These are phyloP conservation scores for Solanum peruvianum DNA, from an alignment of 257 asterid species.

Conservation along the genomic window DNA sequence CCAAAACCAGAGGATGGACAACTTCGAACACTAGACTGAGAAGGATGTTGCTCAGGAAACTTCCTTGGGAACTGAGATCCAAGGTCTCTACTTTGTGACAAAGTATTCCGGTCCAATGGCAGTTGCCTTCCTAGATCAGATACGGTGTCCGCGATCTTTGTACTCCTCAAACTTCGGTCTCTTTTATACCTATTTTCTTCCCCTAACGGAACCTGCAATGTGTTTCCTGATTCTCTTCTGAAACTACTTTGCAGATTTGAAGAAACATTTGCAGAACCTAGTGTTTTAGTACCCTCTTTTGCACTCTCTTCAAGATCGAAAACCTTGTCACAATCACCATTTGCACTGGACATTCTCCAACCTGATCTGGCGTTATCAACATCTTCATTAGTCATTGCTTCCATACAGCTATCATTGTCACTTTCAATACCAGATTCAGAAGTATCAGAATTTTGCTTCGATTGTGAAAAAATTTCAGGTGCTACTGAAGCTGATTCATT, in stretches of 20 bases:
- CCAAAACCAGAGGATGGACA: slow-evolving; percentile 39
- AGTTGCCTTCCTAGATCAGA: slow-evolving; percentile 13
- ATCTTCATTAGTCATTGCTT: slow-evolving; percentile 18
- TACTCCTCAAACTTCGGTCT: slow-evolving; percentile 16
- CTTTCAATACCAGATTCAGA: neutral
- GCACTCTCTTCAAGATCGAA: slow-evolving; percentile 14
- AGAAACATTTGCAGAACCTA: neutral
- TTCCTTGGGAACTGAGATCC: neutral
- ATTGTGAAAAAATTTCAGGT: neutral
- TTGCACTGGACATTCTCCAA: slow-evolving; percentile 18
- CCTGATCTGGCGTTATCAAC: slow-evolving; percentile 10
- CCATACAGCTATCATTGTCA: slow-evolving; percentile 4
- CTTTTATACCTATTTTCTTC: slow-evolving; percentile 12
- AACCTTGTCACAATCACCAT: slow-evolving; percentile 11
- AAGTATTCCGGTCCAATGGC: slow-evolving; percentile 6
- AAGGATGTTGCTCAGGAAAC: slow-evolving; percentile 16
- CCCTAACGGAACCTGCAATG: neutral
- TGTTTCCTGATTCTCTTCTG: slow-evolving; percentile 23
- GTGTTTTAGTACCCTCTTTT: neutral
- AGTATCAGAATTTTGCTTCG: neutral
- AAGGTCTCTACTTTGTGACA: slow-evolving; percentile 11
- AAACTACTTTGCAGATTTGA: slow-evolving; percentile 22
- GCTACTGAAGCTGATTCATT: neutral
- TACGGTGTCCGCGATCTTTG: neutral
- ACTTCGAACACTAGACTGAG: slow-evolving; percentile 7